Evolutionary conservation across 1,284 basidiomycete genomes (phyloP).

Genomic region (Hymenochaete sp.): DNA sequence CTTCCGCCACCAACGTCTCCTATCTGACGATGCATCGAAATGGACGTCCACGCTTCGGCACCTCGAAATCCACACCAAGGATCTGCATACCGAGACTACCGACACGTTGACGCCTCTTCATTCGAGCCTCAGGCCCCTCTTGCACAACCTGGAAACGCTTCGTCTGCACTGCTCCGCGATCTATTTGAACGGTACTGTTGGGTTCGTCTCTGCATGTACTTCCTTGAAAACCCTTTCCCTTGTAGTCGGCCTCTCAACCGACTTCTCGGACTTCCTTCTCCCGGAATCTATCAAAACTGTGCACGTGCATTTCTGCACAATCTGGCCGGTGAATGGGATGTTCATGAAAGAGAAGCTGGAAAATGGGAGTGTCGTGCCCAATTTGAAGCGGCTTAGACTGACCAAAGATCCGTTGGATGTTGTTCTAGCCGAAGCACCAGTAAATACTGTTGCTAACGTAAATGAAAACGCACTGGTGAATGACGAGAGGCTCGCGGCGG

Average conservation of each 20-base stretch:
- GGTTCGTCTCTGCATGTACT: background rate
- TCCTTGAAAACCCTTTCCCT: background rate
- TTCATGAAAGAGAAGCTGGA: background rate
- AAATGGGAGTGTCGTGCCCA: background rate
- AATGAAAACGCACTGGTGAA: background rate
- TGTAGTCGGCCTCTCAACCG: background rate
- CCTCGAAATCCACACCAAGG: conserved; percentile 5
- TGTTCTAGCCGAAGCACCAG: background rate
- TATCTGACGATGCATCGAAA: too few species aligned
- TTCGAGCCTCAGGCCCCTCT: background rate
- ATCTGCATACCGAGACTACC: background rate
- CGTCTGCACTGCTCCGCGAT: conserved; percentile 2
- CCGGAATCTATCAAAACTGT: background rate
- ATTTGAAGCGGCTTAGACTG: background rate
- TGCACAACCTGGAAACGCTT: background rate
- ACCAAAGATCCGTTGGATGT: conserved; percentile 5
- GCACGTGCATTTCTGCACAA: conserved; percentile 6
- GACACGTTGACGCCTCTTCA: background rate
- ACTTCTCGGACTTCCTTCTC: background rate
- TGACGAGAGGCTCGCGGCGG: background rate
- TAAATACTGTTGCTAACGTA: too few species aligned
- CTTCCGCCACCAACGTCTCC: too few species aligned
- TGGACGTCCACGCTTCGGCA: too few species aligned
- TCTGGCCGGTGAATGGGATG: conserved; percentile 1
- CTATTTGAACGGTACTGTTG: background rate